Evolutionary conservation across 768 basidiomycete species (phyloP), one percentile per base, ranked within the genome.

Genomic region (Candolleomyces eurysporus): DNA sequence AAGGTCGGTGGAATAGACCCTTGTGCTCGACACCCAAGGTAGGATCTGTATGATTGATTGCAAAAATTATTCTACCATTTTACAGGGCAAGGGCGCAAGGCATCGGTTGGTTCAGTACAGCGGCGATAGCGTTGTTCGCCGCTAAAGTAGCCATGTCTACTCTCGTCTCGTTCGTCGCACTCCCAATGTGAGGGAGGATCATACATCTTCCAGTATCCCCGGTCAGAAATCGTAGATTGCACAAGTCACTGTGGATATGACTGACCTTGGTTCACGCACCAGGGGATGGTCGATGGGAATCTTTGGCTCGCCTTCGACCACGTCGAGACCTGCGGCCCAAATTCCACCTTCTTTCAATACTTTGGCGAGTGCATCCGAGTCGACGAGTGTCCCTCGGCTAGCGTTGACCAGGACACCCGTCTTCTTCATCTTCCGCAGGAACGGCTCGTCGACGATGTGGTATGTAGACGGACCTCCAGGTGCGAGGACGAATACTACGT

Each of bases 261-360:
- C 54, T 68, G 66, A 94, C 86, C 85, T 84, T 16, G 88, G 87
- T 58, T 92, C 86, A 67, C 83, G 85, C 49, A 96, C 85, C 51
- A 99, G 73, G 3, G 91, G 88, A 70, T 99, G 95, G 63, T 90
- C 88, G 2, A 75, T 71, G 0, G 74, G 66, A 30, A 99, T 79
- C 49, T 88, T 73, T 0, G 96, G 96, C 71, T 98, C 96, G 19
- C 94, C 94, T 65, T 94, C 92, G 7, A 98, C 87, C 40, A 98
- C 96, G 72, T 99, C 96, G 11, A 99, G 67, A 0, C 94, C 96
- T 0, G 97, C 97, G 22, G 87, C 95, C 82, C 90, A 96, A 22
- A 99, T 90, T 85, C 89, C 88, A 3, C 82, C 83, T 62, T 90
- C 85, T 50, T 78, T 71, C 48, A 98, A 75, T 2, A 96, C 96